Evolutionary conservation across 2,329 filamentous ascomycete genomes (phyloP), one percentile per base, ranked within the genome.

Genomic region (Nemania sp.): DNA sequence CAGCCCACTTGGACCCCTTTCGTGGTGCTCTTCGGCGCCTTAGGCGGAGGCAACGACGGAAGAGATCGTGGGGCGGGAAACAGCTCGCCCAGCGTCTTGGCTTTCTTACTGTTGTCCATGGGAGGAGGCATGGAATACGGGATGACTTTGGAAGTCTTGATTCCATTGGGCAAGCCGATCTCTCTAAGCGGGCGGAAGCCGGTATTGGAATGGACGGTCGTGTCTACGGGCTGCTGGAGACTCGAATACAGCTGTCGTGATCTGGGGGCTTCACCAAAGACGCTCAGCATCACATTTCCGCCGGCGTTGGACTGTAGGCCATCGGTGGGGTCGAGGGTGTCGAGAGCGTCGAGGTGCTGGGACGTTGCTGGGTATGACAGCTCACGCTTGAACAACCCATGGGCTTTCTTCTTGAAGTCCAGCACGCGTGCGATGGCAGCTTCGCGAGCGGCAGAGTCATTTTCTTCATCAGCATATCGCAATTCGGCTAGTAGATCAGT

Each of bases 161-260:
- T 82, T 31, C 91, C 90, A 53, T 84, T 86, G 0, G 92, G 92
- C 22, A 97, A 75, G 17, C 77, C 80, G 31, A 80, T 77, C 65
- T 90, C 87, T 46, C 82, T 79, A 8, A 91, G 73, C 9, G 80
- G 75, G 42, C 71, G 73, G 54, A 70, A 49, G 14, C 64, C 53
- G 8, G 66, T 64, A 33, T 66, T 61, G 0, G 59, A 50, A 24
- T 63, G 54, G 17, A 61, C 56, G 6, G 61, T 60, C 6, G 66
- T 60, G 22, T 73, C 69, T 1, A 66, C 57, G 11, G 76, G 73
- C 49, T 81, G 78, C 60, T 88, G 89, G 44, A 96, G 76, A 70
- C 92, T 96, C 3, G 93, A 96, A 69, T 94, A 97, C 3, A 97
- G 77, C 56, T 93, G 89, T 62, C 86, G 87, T 30, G 89, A 81